These are phyloP conservation scores for Citrullus amarus DNA, from an alignment of 306 rosid species.

Conservation along the genomic window DNA sequence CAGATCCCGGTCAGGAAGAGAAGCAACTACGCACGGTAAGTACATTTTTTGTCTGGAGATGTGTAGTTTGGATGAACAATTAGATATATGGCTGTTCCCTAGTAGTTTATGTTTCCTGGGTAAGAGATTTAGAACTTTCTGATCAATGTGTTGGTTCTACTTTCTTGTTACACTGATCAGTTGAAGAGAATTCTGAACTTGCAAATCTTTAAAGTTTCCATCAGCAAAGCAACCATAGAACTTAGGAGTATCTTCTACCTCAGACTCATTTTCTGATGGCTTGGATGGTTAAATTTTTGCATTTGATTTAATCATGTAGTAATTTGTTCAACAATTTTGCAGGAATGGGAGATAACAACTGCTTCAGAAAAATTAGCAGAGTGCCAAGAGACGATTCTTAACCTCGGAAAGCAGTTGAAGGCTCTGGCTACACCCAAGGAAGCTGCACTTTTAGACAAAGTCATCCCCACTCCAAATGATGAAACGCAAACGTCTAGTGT, in stretches of 20 bases:
- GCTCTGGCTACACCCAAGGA: slow-evolving; percentile 65
- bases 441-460: slow-evolving; percentile 47
- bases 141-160: no score
- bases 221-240: not conserved
- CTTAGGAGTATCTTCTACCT: not conserved
- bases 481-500: not conserved
- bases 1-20: slow-evolving; percentile 28
- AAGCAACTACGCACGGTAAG: slow-evolving; percentile 58
- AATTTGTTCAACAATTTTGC: slow-evolving; percentile 7
- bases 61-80: not conserved
- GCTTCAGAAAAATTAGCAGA: slow-evolving; percentile 93
- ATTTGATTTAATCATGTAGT: not conserved
- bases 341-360: slow-evolving; percentile 83
- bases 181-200: slow-evolving; percentile 1
- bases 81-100: not conserved
- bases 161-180: not conserved
- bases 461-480: slow-evolving; percentile 24
- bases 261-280: not conserved
- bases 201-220: not conserved
- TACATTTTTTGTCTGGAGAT: slow-evolving; percentile 8
- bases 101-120: not conserved
- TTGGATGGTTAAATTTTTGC: not conserved
- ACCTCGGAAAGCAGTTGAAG: slow-evolving; percentile 88
- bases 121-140: not conserved
- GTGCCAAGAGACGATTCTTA: slow-evolving; percentile 86